phyloP scores from a whole-genome alignment of 169 alveolate species.

The Eimeria sp. region DNA sequence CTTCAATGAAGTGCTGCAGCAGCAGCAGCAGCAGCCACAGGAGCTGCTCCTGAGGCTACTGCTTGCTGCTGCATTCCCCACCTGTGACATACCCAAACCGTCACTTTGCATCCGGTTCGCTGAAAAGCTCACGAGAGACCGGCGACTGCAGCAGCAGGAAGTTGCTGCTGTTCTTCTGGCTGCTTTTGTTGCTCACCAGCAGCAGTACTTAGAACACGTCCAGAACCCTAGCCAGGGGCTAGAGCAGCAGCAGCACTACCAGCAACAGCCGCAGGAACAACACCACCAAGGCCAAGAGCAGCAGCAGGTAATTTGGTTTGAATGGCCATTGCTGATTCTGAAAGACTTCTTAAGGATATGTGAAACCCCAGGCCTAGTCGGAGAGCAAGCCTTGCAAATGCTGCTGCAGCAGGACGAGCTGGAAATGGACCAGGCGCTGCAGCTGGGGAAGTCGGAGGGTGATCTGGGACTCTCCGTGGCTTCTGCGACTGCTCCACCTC shows the following conservation, averaged over 20 bases:
- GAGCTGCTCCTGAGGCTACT: conserved; percentile 75
- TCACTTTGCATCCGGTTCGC: conserved; percentile 69
- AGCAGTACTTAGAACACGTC: conserved; percentile 19
- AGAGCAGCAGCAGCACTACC: background rate
- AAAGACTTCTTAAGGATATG: conserved; percentile 47
- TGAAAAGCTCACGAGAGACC: conserved; percentile 19
- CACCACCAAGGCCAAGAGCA: conserved; percentile 2
- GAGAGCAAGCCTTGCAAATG: conserved; percentile 73
- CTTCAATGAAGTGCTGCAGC: conserved; percentile 60
- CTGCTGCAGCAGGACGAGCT: conserved; percentile 26
- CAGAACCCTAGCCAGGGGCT: background rate
- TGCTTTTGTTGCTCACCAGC: conserved; percentile 44
- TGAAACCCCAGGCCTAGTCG: conserved; percentile 26
- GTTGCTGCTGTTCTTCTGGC: conserved; percentile 68
- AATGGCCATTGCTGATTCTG: conserved; percentile 78
- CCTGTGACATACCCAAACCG: conserved; percentile 40
- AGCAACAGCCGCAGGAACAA: conserved; percentile 44
- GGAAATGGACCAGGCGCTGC: conserved; percentile 12
- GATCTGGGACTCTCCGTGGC: background rate
- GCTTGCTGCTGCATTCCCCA: conserved; percentile 72
- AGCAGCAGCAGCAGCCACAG: conserved; percentile 62
- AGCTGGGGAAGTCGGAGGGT: conserved; percentile 38
- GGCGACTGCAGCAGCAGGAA: conserved; percentile 62
- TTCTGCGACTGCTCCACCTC: background rate
- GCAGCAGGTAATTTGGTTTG: conserved; percentile 67